Percentiles rank a stretch among this genome's conserved stretches.
Conservation (phyloP, 164 flowering plant species). For the Liriodendron chinense region DNA sequence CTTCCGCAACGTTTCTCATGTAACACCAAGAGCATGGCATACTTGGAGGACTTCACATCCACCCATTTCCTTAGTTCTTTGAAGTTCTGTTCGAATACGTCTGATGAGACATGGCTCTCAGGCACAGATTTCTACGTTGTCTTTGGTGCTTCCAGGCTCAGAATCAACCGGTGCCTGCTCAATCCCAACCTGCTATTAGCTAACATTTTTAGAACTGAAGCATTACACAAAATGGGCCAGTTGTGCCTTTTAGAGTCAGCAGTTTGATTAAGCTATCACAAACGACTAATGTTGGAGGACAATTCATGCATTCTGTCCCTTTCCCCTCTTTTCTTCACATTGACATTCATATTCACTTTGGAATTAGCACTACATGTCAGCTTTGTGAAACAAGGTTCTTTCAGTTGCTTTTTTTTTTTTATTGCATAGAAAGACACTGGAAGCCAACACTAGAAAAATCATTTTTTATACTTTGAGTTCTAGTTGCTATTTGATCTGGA, state of each 20-base stretch:
- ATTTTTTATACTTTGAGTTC: too few species aligned
- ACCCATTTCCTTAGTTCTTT: constrained; percentile 87
- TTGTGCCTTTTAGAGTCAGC: too few species aligned
- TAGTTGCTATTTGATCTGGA: too few species aligned
- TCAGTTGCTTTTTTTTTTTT: too few species aligned
- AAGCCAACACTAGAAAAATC: too few species aligned
- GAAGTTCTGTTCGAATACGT: constrained; percentile 74
- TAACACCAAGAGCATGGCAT: constrained; percentile 56
- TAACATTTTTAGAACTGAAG: neutral
- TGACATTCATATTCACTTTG: too few species aligned
- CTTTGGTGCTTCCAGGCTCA: constrained; percentile 24
- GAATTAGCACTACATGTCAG: neutral
- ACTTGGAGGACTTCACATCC: constrained; percentile 71
- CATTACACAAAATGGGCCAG: neutral
- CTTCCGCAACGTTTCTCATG: constrained; percentile 64
- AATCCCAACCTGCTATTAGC: constrained; percentile 29
- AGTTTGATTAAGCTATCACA: too few species aligned
- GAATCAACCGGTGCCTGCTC: constrained; percentile 17
- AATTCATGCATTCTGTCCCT: too few species aligned
- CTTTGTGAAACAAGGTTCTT: neutral
- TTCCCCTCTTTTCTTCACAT: too few species aligned
- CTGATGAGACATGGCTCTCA: constrained; percentile 25
- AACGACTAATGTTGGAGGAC: neutral
- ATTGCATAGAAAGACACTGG: neutral
- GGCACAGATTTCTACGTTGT: constrained; percentile 19